Evolutionary conservation across 768 basidiomycete species (phyloP).

Genomic region (Lactifluus piperatus): DNA sequence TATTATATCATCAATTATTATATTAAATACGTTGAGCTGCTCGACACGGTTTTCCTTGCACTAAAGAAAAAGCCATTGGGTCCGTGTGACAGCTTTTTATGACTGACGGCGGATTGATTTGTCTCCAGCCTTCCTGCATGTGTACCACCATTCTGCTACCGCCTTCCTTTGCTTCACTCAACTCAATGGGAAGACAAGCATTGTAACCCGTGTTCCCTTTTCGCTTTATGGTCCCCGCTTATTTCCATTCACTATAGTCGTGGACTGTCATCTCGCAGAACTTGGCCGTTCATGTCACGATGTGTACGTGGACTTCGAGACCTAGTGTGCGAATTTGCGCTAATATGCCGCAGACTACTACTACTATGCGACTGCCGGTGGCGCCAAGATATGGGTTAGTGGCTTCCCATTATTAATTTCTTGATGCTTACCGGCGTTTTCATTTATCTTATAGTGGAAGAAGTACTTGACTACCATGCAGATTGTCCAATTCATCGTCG

Average conservation of each 20-base stretch:
- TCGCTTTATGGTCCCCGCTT: background rate
- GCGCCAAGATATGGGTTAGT: conserved; percentile 90
- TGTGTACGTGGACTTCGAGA: conserved; percentile 61
- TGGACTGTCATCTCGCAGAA: conserved; percentile 94
- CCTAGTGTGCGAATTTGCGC: background rate
- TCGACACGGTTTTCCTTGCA: conserved; percentile 95
- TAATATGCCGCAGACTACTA: conserved; percentile 71
- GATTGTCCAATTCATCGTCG: conserved; percentile 92
- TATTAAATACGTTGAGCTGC: conserved; percentile 94
- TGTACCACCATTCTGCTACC: conserved; percentile 98
- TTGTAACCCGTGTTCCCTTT: conserved; percentile 38
- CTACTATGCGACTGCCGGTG: conserved; percentile 97
- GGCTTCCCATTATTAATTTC: background rate
- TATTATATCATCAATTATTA: conserved; percentile 99
- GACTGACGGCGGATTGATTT: background rate
- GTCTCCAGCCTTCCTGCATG: conserved; percentile 82
- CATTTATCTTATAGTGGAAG: conserved; percentile 71
- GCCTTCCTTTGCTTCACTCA: conserved; percentile 92
- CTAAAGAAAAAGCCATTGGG: conserved; percentile 98
- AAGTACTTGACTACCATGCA: conserved; percentile 96
- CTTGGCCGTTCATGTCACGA: conserved; percentile 88
- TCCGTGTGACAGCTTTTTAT: conserved; percentile 31
- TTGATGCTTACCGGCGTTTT: background rate
- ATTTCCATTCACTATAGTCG: conserved; percentile 46
- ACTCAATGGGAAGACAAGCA: conserved; percentile 88